These are phyloP conservation scores for Graphiopsis chlorocephala DNA, from an alignment of 2,329 filamentous ascomycete species.

Conservation along the genomic window DNA sequence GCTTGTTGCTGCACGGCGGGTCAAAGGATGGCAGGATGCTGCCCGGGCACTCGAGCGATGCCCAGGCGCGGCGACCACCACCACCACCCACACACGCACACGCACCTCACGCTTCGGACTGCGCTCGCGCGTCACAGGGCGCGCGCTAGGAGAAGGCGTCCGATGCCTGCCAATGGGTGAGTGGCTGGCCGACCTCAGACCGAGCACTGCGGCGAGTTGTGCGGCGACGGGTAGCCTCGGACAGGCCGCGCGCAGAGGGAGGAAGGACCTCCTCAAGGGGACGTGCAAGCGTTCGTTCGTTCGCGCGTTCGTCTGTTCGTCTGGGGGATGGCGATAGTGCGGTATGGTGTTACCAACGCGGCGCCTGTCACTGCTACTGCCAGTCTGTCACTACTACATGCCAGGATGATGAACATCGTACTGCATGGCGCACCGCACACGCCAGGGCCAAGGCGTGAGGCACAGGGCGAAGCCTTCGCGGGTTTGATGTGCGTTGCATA, in stretches of 20 bases:
- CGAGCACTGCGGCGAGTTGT: constrained; percentile 1
- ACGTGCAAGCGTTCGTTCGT: neutral
- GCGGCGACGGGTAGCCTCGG: constrained; percentile 2
- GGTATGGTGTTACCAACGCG: neutral
- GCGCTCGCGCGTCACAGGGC: constrained; percentile 2
- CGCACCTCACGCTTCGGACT: neutral
- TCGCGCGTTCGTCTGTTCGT: too few species aligned
- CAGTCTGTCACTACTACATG: neutral
- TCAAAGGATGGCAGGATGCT: constrained; percentile 5
- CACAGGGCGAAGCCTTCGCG: neutral
- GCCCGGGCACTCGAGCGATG: constrained; percentile 10
- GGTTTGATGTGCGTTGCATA: neutral
- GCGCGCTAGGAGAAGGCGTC: constrained; percentile 11
- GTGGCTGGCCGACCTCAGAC: constrained; percentile 7
- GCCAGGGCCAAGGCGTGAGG: neutral
- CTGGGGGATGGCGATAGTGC: neutral
- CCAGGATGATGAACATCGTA: neutral
- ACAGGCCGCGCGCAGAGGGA: neutral
- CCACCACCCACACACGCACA: neutral
- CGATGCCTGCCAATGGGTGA: neutral
- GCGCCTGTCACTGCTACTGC: neutral
- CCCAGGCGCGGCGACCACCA: neutral
- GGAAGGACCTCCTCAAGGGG: neutral
- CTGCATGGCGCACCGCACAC: neutral
- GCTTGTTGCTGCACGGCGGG: neutral